These are phyloP conservation scores for Cenococcum geophilum DNA, from an alignment of 495 filamentous ascomycete genomes.

Conservation along the genomic window DNA sequence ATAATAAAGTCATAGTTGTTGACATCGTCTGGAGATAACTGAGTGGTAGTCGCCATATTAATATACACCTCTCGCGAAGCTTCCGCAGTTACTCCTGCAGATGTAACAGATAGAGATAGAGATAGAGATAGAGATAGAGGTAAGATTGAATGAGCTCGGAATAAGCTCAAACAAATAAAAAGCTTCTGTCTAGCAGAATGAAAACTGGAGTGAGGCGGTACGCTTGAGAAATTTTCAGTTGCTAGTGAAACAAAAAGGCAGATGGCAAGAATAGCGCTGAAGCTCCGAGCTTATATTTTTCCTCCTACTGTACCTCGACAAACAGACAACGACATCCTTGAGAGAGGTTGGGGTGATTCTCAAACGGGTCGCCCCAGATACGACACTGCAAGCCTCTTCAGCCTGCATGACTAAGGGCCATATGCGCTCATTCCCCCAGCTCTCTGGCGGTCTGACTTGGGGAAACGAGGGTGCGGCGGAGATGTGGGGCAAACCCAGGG, in stretches of 20 bases:
- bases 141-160: too few relatives aligned
- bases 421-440: neutral
- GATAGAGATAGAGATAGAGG: neutral
- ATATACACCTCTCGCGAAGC: neutral
- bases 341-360: neutral
- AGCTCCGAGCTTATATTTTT: neutral
- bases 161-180: too few relatives aligned
- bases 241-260: neutral
- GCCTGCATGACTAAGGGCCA: neutral
- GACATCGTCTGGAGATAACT: constrained; percentile 52
- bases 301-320: neutral
- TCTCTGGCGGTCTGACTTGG: neutral
- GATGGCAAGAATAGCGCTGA: neutral
- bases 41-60: constrained; percentile 49
- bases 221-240: neutral
- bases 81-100: neutral
- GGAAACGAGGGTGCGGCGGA: too few relatives aligned
- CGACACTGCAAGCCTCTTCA: neutral
- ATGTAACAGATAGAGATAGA: neutral
- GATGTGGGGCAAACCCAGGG: neutral
- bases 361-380: neutral
- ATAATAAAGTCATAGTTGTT: constrained; percentile 80
- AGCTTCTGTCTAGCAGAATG: neutral
- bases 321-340: neutral
- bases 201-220: neutral